Evolutionary conservation across 2,329 filamentous ascomycete species (phyloP).

Genomic region (Fusarium scirpi): DNA sequence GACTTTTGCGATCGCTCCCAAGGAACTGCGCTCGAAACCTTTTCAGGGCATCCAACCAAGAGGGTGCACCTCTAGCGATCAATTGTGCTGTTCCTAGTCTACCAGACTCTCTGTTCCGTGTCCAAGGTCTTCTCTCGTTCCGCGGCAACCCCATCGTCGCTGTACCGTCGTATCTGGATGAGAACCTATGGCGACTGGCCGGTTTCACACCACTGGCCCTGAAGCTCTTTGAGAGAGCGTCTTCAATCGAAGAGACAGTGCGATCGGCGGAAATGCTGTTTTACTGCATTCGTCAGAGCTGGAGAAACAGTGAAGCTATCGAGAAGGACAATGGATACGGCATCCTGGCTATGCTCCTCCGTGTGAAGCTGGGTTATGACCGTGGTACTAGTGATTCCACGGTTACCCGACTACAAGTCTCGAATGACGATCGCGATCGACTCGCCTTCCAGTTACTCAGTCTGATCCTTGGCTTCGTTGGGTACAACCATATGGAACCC

Average conservation of each 20-base stretch:
- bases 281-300: constrained; percentile 87
- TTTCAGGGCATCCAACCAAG: constrained; percentile 53
- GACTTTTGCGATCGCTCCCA: constrained; percentile 81
- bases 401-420: constrained; percentile 58
- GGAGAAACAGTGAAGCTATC: constrained; percentile 98
- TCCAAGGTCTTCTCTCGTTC: constrained; percentile 84
- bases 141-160: constrained; percentile 86
- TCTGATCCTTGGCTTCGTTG: constrained; percentile 85
- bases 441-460: constrained; percentile 75
- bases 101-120: constrained; percentile 85
- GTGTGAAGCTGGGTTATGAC: constrained; percentile 79
- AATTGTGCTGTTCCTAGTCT: constrained; percentile 90
- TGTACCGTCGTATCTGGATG: constrained; percentile 86
- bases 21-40: constrained; percentile 75
- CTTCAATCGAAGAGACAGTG: constrained; percentile 76
- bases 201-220: constrained; percentile 88
- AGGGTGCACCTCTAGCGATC: constrained; percentile 81
- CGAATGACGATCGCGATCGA: constrained; percentile 65
- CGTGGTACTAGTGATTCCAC: constrained; percentile 49
- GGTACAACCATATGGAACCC: constrained; percentile 83
- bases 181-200: constrained; percentile 92
- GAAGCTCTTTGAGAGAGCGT: constrained; percentile 84
- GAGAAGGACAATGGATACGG: constrained; percentile 95
- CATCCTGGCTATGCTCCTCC: constrained; percentile 84
- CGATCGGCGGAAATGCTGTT: constrained; percentile 87